These are phyloP conservation scores for Solanum habrochaites DNA, from an alignment of 257 asterid species.

Conservation along the genomic window DNA sequence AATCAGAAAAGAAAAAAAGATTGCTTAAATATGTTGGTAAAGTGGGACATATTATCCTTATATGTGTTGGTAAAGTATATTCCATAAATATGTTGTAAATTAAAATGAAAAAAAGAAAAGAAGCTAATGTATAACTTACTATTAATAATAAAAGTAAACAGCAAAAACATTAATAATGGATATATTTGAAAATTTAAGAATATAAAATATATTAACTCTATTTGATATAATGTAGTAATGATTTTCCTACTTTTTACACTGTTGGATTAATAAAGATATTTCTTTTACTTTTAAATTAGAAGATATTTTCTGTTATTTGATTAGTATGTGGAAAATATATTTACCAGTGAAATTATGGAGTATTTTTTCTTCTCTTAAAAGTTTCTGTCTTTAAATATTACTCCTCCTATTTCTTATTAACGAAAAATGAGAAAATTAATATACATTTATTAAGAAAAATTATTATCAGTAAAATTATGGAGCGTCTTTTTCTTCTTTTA, in stretches of 20 bases:
- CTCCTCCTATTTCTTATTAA: too few relatives aligned
- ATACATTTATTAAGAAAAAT: too few relatives aligned
- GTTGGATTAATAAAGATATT: background rate
- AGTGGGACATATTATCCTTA: slow-evolving; percentile 3
- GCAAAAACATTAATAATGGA: background rate
- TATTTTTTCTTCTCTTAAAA: too few relatives aligned
- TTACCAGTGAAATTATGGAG: background rate
- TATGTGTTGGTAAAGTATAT: slow-evolving; percentile 10
- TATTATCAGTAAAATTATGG: too few relatives aligned
- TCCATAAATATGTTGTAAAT: background rate
- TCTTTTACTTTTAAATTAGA: background rate
- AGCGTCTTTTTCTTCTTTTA: too few relatives aligned
- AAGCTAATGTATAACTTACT: background rate
- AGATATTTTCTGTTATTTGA: background rate
- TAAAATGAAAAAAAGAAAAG: background rate
- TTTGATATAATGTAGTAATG: background rate
- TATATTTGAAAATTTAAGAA: background rate
- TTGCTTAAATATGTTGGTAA: background rate
- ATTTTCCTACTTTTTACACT: background rate
- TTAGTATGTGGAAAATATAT: background rate
- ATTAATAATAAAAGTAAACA: background rate
- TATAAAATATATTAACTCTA: background rate
- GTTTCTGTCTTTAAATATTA: too few relatives aligned
- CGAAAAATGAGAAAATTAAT: too few relatives aligned
- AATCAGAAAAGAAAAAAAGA: background rate